phyloP scores from a whole-genome alignment of 805 yeast genomes.

The Metschnikowia rubicola region DNA sequence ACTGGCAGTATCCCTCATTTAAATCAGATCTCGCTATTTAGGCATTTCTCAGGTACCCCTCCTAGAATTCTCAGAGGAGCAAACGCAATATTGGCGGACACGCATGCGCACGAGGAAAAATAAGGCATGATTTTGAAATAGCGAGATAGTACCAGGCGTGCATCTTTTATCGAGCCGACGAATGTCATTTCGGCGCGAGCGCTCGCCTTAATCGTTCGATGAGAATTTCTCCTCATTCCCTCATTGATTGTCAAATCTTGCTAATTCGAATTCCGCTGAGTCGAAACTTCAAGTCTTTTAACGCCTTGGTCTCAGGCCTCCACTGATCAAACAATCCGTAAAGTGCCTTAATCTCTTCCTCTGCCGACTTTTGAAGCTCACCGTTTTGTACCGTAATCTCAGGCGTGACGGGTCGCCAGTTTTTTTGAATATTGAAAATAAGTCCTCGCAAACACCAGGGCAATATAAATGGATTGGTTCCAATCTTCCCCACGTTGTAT shows the following conservation, averaged over 20 bases:
- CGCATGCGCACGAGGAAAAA: not conserved
- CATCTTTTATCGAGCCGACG: not conserved
- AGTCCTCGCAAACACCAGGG: conserved; percentile 94
- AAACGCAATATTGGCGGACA: not conserved
- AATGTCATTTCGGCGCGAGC: too few relatives aligned
- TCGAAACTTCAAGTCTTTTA: conserved; percentile 82
- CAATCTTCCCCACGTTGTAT: conserved; percentile 63
- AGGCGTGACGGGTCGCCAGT: conserved; percentile 35
- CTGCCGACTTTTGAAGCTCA: conserved; percentile 24
- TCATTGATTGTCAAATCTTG: conserved; percentile 25
- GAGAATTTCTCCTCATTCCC: not conserved
- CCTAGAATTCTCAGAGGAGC: not conserved
- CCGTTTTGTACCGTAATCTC: conserved; percentile 29
- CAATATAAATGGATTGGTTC: conserved; percentile 76
- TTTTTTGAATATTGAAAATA: conserved; percentile 51
- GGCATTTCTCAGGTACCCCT: too few relatives aligned
- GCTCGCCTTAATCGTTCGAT: too few relatives aligned
- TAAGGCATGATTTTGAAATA: not conserved
- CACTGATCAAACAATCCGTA: conserved; percentile 75
- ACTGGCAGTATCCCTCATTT: too few relatives aligned
- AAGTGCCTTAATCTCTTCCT: conserved; percentile 56
- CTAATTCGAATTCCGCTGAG: conserved; percentile 52
- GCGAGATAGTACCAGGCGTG: not conserved
- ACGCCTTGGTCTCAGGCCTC: conserved; percentile 79
- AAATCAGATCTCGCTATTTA: too few relatives aligned